These are phyloP conservation scores for Coemansia sp. DNA, from an alignment of 371 early-diverging fungal species.

Conservation along the genomic window DNA sequence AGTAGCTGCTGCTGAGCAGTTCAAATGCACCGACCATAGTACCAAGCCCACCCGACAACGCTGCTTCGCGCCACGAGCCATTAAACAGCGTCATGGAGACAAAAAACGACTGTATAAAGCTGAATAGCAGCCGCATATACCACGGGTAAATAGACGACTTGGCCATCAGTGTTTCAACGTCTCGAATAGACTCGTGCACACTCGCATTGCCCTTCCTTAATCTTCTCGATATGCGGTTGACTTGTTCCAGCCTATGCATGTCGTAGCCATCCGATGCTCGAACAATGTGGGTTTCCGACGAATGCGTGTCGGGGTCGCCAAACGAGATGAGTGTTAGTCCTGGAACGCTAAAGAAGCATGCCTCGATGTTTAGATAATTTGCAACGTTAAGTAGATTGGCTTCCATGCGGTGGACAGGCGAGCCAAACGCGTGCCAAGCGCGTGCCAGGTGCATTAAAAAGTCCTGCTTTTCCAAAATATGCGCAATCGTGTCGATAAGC, in stretches of 20 bases:
- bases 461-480: slow-evolving; percentile 63
- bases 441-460: slow-evolving; percentile 70
- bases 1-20: slow-evolving; percentile 55
- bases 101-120: slow-evolving; percentile 55
- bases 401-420: slow-evolving; percentile 73
- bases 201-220: slow-evolving; percentile 56
- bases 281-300: slow-evolving; percentile 75
- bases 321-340: slow-evolving; percentile 72
- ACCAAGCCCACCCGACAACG: slow-evolving; percentile 60
- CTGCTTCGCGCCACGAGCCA: slow-evolving; percentile 66
- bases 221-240: slow-evolving; percentile 56
- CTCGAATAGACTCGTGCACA: slow-evolving; percentile 26
- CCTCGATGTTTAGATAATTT: slow-evolving; percentile 63
- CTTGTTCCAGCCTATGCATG: slow-evolving; percentile 65
- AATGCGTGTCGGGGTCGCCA: slow-evolving; percentile 69
- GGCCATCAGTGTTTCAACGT: slow-evolving; percentile 33
- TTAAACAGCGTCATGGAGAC: slow-evolving; percentile 62
- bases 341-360: slow-evolving; percentile 67
- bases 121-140: slow-evolving; percentile 35
- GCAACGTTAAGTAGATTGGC: slow-evolving; percentile 17
- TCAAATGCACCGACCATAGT: slow-evolving; percentile 31
- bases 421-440: slow-evolving; percentile 66
- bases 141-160: slow-evolving; percentile 31
- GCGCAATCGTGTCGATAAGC: slow-evolving; percentile 45
- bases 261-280: slow-evolving; percentile 61